Evolutionary conservation across 208 protist genomes (phyloP).

Genomic region (Balamuthia mandrillaris): DNA sequence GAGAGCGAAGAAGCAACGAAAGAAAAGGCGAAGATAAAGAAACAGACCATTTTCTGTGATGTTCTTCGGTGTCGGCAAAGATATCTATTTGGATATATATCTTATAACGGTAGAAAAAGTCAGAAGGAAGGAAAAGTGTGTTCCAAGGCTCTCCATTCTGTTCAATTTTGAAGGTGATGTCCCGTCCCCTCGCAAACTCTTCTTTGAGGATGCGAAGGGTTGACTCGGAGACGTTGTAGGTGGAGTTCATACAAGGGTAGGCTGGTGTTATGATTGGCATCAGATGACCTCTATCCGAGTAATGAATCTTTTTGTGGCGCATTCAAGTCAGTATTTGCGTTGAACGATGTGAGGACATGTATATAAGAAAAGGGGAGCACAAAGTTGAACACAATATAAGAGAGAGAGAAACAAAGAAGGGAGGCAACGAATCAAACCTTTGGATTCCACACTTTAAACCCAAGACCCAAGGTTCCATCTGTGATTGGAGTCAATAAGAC

Average conservation of each 20-base stretch:
- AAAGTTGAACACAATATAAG: no score
- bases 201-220: slow-evolving; percentile 88
- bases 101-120: slow-evolving; percentile 66
- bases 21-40: background rate
- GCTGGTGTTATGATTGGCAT: slow-evolving; percentile 97
- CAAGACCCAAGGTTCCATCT: slow-evolving; percentile 26
- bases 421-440: slow-evolving; percentile 14
- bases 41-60: slow-evolving; percentile 53
- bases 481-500: slow-evolving; percentile 60
- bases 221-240: slow-evolving; percentile 91
- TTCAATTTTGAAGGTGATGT: slow-evolving; percentile 50
- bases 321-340: no score
- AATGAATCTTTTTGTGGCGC: background rate
- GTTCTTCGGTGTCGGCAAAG: slow-evolving; percentile 23
- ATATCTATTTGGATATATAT: slow-evolving; percentile 57
- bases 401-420: background rate
- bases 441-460: slow-evolving; percentile 68
- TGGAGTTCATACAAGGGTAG: slow-evolving; percentile 95
- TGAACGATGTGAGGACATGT: no score
- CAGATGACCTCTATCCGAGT: slow-evolving; percentile 81
- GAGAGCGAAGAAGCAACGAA: background rate
- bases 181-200: slow-evolving; percentile 87
- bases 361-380: no score
- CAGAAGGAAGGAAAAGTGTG: slow-evolving; percentile 52
- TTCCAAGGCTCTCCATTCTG: slow-evolving; percentile 32